Evolutionary conservation across 495 filamentous ascomycete species (phyloP), one percentile per base, ranked within the genome.

Genomic region (Mycothermus thermophilus): DNA sequence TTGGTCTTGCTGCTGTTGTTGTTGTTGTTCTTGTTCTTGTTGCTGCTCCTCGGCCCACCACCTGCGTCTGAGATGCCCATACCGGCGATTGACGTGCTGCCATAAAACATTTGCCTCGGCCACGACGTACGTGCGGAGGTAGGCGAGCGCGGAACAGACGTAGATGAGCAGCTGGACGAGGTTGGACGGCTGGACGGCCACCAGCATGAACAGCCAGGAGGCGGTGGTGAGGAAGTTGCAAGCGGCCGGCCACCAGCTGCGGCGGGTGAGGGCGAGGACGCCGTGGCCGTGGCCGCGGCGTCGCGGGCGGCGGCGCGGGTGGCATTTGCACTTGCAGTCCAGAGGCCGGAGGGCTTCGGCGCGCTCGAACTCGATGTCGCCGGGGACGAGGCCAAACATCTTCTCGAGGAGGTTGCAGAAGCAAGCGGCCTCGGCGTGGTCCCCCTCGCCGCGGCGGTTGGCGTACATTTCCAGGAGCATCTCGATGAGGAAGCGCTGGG

Each of bases 251-350:
- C n/a, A 26, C 33, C 35, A 45, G n/a, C 23, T 8, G 17, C 2
- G 12, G 18, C 15, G 33, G n/a, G 33, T 30, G 20, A 39, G 28
- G n/a, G 25, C 4, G 24, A 47, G 27, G 2, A 26, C 5, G 22
- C 48, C 48, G 34, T 51, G 47, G 24, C 50, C 50, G 41, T 53
- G 50, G 34, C 32, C 38, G 32, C 38, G 34, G 8, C 32, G 29
- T n/a, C n/a, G 33, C 35, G 36, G 7, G 22, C 23, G 27, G 37
- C 9, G 23, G 15, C 18, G 8, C n/a, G n/a, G n/a, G n/a, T n/a
- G n/a, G n/a, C n/a, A n/a, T n/a, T n/a, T n/a, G n/a, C n/a, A n/a
- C n/a, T n/a, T n/a, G 17, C 23, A 2, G 24, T 31, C 15, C 4
- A 15, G 30, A 14, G 12, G 10, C 5, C 18, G 19, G 16, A 9